These are phyloP conservation scores for Sungouiozyma ichnusensis DNA, from an alignment of 805 yeast species.

Conservation along the genomic window DNA sequence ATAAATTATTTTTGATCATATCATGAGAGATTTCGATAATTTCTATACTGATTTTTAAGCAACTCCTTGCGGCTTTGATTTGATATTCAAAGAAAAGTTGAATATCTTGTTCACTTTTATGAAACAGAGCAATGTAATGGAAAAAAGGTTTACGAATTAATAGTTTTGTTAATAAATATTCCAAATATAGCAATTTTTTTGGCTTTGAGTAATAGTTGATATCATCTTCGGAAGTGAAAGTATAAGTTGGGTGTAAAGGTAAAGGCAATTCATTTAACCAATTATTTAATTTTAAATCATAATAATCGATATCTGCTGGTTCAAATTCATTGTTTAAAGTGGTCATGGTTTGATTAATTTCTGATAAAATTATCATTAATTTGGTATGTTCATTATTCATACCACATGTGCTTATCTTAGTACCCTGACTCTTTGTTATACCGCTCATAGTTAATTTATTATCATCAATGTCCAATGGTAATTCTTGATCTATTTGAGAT, in stretches of 20 bases:
- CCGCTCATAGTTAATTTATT: slow-evolving; percentile 56
- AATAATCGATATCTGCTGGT: slow-evolving; percentile 36
- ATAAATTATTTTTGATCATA: slow-evolving; percentile 59
- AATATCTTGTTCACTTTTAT: slow-evolving; percentile 4
- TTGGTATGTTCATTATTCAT: slow-evolving; percentile 82
- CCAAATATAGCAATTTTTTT: slow-evolving; percentile 59
- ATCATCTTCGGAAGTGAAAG: slow-evolving; percentile 28
- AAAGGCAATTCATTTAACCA: slow-evolving; percentile 67
- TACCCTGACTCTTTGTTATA: slow-evolving; percentile 33
- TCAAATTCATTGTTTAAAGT: slow-evolving; percentile 1
- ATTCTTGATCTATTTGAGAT: slow-evolving; percentile 77
- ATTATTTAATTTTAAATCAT: slow-evolving; percentile 56
- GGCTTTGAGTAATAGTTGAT: slow-evolving; percentile 50
- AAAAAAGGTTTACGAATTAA: slow-evolving; percentile 81
- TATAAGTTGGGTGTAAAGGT: slow-evolving; percentile 62
- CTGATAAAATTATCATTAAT: slow-evolving; percentile 50
- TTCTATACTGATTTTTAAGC: slow-evolving; percentile 73
- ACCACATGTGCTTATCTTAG: slow-evolving; percentile 45
- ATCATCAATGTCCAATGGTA: slow-evolving; percentile 79
- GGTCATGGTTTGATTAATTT: slow-evolving; percentile 7
- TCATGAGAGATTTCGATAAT: slow-evolving; percentile 74
- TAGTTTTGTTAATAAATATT: slow-evolving; percentile 67
- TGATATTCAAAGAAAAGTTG: slow-evolving; percentile 48
- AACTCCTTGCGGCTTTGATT: slow-evolving; percentile 64
- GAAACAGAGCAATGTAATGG: slow-evolving; percentile 49